Conservation (phyloP, 1,139 yeast species). For the Insectozyma bohioensis region DNA sequence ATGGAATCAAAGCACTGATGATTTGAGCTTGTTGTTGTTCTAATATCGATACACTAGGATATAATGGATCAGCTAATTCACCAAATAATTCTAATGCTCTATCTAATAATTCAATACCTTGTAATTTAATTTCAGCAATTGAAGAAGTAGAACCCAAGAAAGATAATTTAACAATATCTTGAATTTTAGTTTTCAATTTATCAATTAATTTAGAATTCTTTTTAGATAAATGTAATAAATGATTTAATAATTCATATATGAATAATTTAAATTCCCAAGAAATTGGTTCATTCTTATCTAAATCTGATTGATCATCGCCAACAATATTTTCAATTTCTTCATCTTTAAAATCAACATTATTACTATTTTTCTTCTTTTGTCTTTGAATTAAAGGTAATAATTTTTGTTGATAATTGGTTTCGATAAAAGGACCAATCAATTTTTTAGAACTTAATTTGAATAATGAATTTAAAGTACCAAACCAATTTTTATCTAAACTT, state of each 20-base stretch:
- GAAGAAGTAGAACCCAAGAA: conserved; percentile 81
- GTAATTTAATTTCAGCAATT: conserved; percentile 56
- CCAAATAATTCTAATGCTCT: conserved; percentile 47
- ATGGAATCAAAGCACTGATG: conserved; percentile 85
- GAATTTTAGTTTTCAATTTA: conserved; percentile 51
- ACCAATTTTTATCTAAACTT: conserved; percentile 40
- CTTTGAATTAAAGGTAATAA: conserved; percentile 45
- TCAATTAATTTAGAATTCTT: conserved; percentile 39
- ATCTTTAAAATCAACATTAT: conserved; percentile 38
- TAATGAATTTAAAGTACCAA: conserved; percentile 37
- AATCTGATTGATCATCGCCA: conserved; percentile 26
- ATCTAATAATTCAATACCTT: conserved; percentile 65
- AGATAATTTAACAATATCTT: conserved; percentile 78
- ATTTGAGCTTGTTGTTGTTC: conserved; percentile 96
- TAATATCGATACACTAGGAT: conserved; percentile 67
- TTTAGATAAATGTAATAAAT: conserved; percentile 45
- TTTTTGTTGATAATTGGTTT: conserved; percentile 40
- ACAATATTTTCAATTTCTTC: conserved; percentile 50
- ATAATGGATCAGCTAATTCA: conserved; percentile 69
- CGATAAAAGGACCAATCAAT: conserved; percentile 40
- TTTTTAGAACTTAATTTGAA: conserved; percentile 39
- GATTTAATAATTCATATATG: conserved; percentile 58
- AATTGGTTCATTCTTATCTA: conserved; percentile 58
- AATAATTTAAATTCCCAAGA: conserved; percentile 68
- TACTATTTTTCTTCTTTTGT: conserved; percentile 38